phyloP scores from a whole-genome alignment of 2,329 filamentous ascomycete genomes.

The Exophiala sideris region DNA sequence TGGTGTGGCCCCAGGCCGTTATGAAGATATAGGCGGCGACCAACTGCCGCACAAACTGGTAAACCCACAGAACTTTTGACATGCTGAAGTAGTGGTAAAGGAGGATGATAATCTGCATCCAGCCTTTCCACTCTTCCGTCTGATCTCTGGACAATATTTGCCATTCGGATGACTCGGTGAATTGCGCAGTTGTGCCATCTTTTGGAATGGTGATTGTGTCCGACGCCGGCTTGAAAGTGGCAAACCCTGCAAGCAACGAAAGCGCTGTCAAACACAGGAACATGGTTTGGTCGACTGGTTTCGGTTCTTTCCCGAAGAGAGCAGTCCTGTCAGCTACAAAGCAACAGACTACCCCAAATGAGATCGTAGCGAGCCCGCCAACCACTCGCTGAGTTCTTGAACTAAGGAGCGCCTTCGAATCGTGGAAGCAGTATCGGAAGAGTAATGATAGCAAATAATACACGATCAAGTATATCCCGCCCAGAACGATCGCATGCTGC shows the following conservation, averaged over 20 bases:
- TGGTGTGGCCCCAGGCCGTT: constrained; percentile 59
- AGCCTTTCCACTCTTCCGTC: constrained; percentile 64
- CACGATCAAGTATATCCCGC: background rate
- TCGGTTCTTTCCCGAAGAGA: constrained; percentile 52
- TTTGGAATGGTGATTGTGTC: background rate
- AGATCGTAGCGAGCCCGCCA: constrained; percentile 6
- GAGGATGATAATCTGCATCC: constrained; percentile 58
- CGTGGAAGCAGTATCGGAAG: background rate
- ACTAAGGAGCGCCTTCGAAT: background rate
- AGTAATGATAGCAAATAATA: constrained; percentile 2
- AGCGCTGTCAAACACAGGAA: constrained; percentile 28
- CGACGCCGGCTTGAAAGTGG: constrained; percentile 1
- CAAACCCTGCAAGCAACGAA: constrained; percentile 23
- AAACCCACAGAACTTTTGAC: constrained; percentile 50
- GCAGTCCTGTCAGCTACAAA: constrained; percentile 55
- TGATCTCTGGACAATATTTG: constrained; percentile 53
- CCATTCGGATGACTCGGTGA: background rate
- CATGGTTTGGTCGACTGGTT: constrained; percentile 33
- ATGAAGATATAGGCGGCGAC: constrained; percentile 61
- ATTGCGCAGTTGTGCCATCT: background rate
- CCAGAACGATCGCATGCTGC: constrained; percentile 31
- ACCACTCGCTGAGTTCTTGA: background rate
- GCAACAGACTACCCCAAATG: constrained; percentile 42
- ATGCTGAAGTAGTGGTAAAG: constrained; percentile 59
- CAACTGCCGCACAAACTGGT: constrained; percentile 54